Evolutionary conservation across 352 stramenopile species (phyloP).

Genomic region (Hyaloperonospora brassicae): DNA sequence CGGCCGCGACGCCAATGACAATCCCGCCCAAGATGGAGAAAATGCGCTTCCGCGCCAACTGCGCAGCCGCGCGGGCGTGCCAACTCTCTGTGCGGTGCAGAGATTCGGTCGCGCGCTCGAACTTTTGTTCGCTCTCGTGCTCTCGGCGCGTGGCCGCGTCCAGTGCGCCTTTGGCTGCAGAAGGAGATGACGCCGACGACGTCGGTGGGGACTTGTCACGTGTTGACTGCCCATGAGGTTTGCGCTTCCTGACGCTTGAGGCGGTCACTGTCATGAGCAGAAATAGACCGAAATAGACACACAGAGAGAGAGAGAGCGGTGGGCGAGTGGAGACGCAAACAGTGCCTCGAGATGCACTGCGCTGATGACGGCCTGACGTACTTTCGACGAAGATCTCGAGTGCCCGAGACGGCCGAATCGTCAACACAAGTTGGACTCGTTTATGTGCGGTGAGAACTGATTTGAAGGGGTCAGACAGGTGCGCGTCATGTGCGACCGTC

Average conservation of each 20-base stretch:
- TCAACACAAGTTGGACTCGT: too few species aligned
- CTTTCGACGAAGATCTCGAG: too few species aligned
- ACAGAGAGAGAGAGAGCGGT: too few species aligned
- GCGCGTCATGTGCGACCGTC: too few species aligned
- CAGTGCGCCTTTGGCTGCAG: slow-evolving; percentile 6
- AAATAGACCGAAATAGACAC: too few species aligned
- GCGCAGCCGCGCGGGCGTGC: slow-evolving; percentile 39
- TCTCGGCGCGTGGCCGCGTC: slow-evolving; percentile 10
- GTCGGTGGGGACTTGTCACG: slow-evolving; percentile 3
- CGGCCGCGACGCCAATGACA: slow-evolving; percentile 45
- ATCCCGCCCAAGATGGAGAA: slow-evolving; percentile 60
- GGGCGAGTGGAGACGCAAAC: too few species aligned
- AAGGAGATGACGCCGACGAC: background rate
- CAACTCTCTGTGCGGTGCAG: slow-evolving; percentile 47
- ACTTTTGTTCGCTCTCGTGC: slow-evolving; percentile 8
- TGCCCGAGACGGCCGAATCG: too few species aligned
- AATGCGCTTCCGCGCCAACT: slow-evolving; percentile 55
- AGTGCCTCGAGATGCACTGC: too few species aligned
- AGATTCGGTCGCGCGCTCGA: slow-evolving; percentile 10
- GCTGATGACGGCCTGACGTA: too few species aligned
- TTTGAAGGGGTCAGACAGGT: too few species aligned
- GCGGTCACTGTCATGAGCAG: too few species aligned
- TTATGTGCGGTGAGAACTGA: too few species aligned
- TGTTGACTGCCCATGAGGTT: slow-evolving; percentile 9
- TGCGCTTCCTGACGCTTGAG: slow-evolving; percentile 24